phyloP scores from a whole-genome alignment of 2,329 filamentous ascomycete species.

The Ascocoryne sarcoides region DNA sequence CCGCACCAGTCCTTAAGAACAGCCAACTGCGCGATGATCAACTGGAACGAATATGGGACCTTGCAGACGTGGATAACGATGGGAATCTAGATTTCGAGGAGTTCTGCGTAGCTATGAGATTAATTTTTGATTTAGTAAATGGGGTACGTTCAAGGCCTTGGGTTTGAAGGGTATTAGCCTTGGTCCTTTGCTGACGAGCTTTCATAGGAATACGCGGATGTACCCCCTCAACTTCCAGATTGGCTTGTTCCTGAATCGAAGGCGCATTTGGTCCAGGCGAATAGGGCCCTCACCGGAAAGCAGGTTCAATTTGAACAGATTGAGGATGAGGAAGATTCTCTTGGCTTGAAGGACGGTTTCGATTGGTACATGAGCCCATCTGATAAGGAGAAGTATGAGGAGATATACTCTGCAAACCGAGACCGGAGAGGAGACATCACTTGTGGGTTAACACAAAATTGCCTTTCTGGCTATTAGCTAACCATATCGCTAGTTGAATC shows the following conservation, averaged over 20 bases:
- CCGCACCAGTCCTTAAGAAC: constrained; percentile 65
- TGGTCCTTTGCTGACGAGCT: constrained; percentile 3
- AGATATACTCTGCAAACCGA: constrained; percentile 90
- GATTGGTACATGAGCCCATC: constrained; percentile 98
- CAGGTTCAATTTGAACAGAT: constrained; percentile 78
- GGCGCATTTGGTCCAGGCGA: constrained; percentile 80
- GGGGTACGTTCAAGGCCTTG: constrained; percentile 54
- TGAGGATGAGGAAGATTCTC: constrained; percentile 72
- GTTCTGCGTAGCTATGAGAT: constrained; percentile 96
- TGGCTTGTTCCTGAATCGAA: constrained; percentile 97
- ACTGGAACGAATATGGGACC: constrained; percentile 94
- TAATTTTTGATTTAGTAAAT: constrained; percentile 96
- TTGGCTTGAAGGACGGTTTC: constrained; percentile 88
- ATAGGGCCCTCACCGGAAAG: constrained; percentile 66
- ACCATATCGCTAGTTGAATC: constrained; percentile 52
- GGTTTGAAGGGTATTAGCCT: background rate
- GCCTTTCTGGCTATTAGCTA: constrained; percentile 2
- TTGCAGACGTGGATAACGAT: constrained; percentile 95
- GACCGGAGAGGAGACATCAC: constrained; percentile 77
- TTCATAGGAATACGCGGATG: constrained; percentile 72
- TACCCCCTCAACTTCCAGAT: constrained; percentile 79
- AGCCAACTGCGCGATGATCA: constrained; percentile 67
- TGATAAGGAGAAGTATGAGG: constrained; percentile 91
- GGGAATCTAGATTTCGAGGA: constrained; percentile 98
- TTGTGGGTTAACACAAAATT: constrained; percentile 43